Evolutionary conservation across 75 land plant genomes (phyloP), one percentile per base, ranked within the genome.

Genomic region (Ceratopteris richardii): DNA sequence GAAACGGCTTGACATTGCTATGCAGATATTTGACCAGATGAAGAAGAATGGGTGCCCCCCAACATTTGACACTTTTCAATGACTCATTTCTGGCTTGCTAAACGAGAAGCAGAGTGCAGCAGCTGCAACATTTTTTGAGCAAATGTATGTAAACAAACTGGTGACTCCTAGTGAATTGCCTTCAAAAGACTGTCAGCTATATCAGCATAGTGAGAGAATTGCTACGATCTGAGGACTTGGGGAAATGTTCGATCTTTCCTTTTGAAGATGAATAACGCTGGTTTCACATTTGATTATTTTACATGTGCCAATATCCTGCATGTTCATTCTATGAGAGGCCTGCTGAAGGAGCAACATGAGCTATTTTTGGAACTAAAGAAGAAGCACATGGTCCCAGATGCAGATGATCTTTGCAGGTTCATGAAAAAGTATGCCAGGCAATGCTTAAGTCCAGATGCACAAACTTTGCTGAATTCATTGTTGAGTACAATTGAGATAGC

Each of bases 1-100:
- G 51, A 48, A 48, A 19, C 51, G 51, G 7, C 51, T 48, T 48
- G 51, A 48, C 51, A 9, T 48, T 19, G 51, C 51, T 21, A 6
- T 48, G 4, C 51, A 48, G 51, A 18, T 48, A 6, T 48, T 48
- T 21, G 18, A 48, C 21, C 51, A 48, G 20, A 48, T 48, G 51
- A 18, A 48, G 9, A 18, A 48, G 20, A 21, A 48, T 48, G 51
- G 51, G 20, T 4, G 20, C 7, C 9, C 51, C 4, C 51, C 51
- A 5, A 48, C 51, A 5, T 18, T 13, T 6, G 51, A 48, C 20
- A 48, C 51, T 48, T 48, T 48, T 21, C 51, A 48, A 18, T 10
- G 6, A 6, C 18, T 48, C 9, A 48, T 48, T 17, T 5, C 18
- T 48, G 51, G 51, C 20, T 48, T 48, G 9, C 20, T 48, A 21